These are phyloP conservation scores for Tympanopsis confertula DNA, from an alignment of 2,329 filamentous ascomycete genomes.

Conservation along the genomic window DNA sequence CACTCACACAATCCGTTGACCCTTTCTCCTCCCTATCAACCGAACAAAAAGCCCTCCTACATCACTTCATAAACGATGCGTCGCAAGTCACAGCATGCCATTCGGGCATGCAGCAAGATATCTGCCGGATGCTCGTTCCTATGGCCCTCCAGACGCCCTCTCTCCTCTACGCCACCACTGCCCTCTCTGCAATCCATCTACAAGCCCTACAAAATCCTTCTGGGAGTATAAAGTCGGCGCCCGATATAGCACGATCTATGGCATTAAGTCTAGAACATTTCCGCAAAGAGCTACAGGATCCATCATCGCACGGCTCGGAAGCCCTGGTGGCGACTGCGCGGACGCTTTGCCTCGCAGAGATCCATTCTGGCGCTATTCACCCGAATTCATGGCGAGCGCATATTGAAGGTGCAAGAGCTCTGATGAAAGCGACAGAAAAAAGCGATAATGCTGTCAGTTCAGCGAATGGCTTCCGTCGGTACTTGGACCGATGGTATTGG, in stretches of 20 bases:
- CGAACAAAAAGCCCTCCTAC: slow-evolving; percentile 21
- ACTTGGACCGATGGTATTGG: slow-evolving; percentile 22
- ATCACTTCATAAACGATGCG: slow-evolving; percentile 25
- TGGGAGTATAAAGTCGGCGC: slow-evolving; percentile 20
- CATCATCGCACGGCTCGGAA: slow-evolving; percentile 15
- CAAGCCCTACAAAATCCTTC: slow-evolving; percentile 20
- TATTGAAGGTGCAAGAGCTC: slow-evolving; percentile 24
- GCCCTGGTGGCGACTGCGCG: slow-evolving; percentile 25
- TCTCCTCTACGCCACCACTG: slow-evolving; percentile 26
- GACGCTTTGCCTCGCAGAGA: slow-evolving; percentile 27
- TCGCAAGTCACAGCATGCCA: slow-evolving; percentile 26
- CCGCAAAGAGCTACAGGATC: slow-evolving; percentile 21
- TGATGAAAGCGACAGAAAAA: slow-evolving; percentile 16
- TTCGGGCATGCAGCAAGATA: slow-evolving; percentile 23
- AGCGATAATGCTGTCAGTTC: background rate
- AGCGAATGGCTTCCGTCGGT: slow-evolving; percentile 7
- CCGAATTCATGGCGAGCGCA: slow-evolving; percentile 25
- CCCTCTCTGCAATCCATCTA: slow-evolving; percentile 26
- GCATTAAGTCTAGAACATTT: slow-evolving; percentile 25
- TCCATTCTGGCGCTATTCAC: slow-evolving; percentile 24
- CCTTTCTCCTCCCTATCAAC: slow-evolving; percentile 21
- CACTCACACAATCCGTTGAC: slow-evolving; percentile 16
- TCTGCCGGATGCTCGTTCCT: slow-evolving; percentile 27
- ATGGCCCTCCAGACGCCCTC: slow-evolving; percentile 28
- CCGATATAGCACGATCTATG: slow-evolving; percentile 23